Evolutionary conservation across 2,329 filamentous ascomycete genomes (phyloP).

Genomic region (Fragosphaeria purpurea): DNA sequence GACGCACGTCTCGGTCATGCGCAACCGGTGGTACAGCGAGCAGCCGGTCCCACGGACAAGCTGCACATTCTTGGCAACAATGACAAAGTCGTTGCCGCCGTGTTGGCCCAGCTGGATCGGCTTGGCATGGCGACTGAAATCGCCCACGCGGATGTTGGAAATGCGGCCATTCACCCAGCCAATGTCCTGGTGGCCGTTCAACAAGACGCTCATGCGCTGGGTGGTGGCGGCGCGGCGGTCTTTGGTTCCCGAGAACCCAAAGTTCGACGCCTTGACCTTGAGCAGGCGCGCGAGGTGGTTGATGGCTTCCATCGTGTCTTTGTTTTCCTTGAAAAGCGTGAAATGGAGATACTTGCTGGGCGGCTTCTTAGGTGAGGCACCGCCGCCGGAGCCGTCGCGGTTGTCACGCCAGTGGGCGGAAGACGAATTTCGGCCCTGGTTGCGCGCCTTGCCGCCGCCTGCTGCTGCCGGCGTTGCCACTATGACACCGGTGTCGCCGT

Average conservation of each 20-base stretch:
- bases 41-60: conserved; percentile 38
- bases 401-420: conserved; percentile 1
- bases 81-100: conserved; percentile 82
- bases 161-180: conserved; percentile 53
- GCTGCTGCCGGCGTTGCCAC: conserved; percentile 37
- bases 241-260: conserved; percentile 75
- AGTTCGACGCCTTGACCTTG: conserved; percentile 63
- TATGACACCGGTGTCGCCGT: conserved; percentile 40
- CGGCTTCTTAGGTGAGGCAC: conserved; percentile 36
- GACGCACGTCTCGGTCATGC: conserved; percentile 38
- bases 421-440: conserved; percentile 13
- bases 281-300: conserved; percentile 65
- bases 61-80: conserved; percentile 78
- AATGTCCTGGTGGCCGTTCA: conserved; percentile 47
- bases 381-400: conserved; percentile 10
- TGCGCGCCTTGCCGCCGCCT: conserved; percentile 3
- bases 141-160: conserved; percentile 59
- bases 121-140: conserved; percentile 66
- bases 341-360: conserved; percentile 65
- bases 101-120: conserved; percentile 76
- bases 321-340: conserved; percentile 92
- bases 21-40: conserved; percentile 37
- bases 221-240: conserved; percentile 79
- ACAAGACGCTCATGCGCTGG: conserved; percentile 62
- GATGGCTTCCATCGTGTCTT: conserved; percentile 88